Conservation (phyloP, 768 basidiomycete species). For the Amanita rubescens region DNA sequence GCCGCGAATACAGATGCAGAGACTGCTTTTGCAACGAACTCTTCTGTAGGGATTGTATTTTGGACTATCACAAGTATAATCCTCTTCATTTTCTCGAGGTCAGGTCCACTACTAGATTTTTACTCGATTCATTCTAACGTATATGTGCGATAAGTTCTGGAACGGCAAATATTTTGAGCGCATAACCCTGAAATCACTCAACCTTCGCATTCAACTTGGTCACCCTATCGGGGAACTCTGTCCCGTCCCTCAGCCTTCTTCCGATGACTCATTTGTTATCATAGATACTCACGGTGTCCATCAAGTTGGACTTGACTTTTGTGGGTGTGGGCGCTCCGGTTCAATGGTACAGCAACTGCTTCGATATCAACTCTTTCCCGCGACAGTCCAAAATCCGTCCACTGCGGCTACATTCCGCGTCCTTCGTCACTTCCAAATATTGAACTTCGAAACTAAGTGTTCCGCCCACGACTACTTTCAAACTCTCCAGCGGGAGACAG, state of each 20-base stretch:
- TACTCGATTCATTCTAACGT: neutral
- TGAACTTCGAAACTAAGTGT: slow-evolving; percentile 22
- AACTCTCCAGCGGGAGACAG: slow-evolving; percentile 14
- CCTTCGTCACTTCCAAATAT: slow-evolving; percentile 19
- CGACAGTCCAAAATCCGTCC: slow-evolving; percentile 20
- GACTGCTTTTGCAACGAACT: no score
- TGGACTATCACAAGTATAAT: neutral
- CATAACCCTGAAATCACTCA: slow-evolving; percentile 14
- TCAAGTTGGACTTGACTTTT: slow-evolving; percentile 22
- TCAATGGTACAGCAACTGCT: slow-evolving; percentile 22
- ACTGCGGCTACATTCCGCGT: slow-evolving; percentile 19
- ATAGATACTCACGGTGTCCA: slow-evolving; percentile 25
- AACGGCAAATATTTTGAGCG: slow-evolving; percentile 11
- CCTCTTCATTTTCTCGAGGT: neutral
- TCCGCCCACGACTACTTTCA: slow-evolving; percentile 23
- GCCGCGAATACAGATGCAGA: no score
- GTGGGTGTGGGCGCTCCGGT: slow-evolving; percentile 18
- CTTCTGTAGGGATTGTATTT: no score
- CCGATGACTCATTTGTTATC: slow-evolving; percentile 21
- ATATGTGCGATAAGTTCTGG: no score
- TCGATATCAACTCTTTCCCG: slow-evolving; percentile 22
- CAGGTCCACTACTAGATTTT: neutral
- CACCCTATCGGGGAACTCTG: slow-evolving; percentile 15
- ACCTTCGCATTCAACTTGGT: slow-evolving; percentile 22
- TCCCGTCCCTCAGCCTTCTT: slow-evolving; percentile 5